Percentiles rank a stretch among this genome's conserved stretches.
These are phyloP conservation scores for Cyclotella kingstonii DNA, from an alignment of 108 stramenopile species.

Conservation along the genomic window DNA sequence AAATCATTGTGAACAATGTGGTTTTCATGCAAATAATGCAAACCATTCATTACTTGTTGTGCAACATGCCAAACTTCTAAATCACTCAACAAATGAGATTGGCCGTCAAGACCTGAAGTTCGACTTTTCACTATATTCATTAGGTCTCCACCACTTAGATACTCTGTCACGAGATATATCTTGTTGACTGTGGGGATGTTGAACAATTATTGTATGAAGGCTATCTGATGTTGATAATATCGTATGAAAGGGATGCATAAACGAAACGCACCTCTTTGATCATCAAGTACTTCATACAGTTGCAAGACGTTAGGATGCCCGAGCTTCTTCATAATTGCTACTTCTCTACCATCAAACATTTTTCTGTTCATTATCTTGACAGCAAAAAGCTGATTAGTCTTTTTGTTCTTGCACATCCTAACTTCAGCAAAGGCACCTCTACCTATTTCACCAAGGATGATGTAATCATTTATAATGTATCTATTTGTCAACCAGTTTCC, in stretches of 20 bases:
- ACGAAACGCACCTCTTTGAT: conserved; percentile 15
- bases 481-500: conserved; percentile 34
- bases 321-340: conserved; percentile 67
- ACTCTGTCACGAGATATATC: conserved; percentile 77
- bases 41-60: conserved; percentile 14
- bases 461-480: conserved; percentile 69
- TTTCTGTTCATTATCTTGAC: conserved; percentile 76
- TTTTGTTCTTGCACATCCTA: conserved; percentile 58
- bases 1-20: conserved; percentile 42
- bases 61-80: conserved; percentile 12
- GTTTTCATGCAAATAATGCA: conserved; percentile 26
- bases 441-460: conserved; percentile 57
- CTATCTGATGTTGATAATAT: neutral
- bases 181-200: conserved; percentile 59
- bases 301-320: conserved; percentile 28
- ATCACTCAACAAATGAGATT: neutral
- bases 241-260: neutral
- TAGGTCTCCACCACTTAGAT: conserved; percentile 65
- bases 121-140: conserved; percentile 57
- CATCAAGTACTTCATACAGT: conserved; percentile 38
- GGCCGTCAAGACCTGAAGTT: too few relatives aligned
- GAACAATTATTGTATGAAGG: neutral
- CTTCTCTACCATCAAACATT: conserved; percentile 50
- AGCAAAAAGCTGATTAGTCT: conserved; percentile 52
- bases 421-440: conserved; percentile 69